A percentile compares a stretch with the other conserved stretches of the same genome.
These are phyloP conservation scores for Tuber borchii DNA, from an alignment of 495 filamentous ascomycete species.

Conservation along the genomic window DNA sequence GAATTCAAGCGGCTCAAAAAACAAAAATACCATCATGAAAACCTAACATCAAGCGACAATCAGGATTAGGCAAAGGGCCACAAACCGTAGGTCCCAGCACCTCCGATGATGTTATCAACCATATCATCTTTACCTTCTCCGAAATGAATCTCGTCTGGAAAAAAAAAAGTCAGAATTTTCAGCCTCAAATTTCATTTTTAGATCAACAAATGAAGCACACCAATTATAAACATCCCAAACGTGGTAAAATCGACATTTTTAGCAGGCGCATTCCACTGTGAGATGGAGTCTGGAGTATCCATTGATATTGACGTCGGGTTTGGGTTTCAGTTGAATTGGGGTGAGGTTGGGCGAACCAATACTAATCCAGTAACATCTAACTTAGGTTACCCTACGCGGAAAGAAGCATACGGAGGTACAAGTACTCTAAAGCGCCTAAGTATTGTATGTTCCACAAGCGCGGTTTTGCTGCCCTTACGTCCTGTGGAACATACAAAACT, in stretches of 20 bases:
- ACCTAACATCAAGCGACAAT: conserved; percentile 17
- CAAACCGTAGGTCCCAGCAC: conserved; percentile 68
- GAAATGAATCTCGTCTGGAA: conserved; percentile 83
- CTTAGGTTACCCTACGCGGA: not conserved
- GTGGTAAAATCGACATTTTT: conserved; percentile 66
- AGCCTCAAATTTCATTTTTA: not conserved
- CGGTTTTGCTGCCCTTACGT: too few species aligned
- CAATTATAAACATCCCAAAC: conserved; percentile 93
- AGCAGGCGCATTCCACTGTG: not conserved
- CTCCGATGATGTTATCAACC: conserved; percentile 68
- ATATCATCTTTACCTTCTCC: conserved; percentile 50
- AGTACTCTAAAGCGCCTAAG: too few species aligned
- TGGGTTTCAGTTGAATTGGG: not conserved
- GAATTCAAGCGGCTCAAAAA: not conserved
- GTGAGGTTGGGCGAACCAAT: not conserved
- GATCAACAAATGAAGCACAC: conserved; percentile 47
- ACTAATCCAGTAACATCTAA: not conserved
- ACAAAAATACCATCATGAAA: not conserved
- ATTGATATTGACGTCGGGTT: not conserved
- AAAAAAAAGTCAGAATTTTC: not conserved
- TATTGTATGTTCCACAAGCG: too few species aligned
- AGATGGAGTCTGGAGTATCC: not conserved
- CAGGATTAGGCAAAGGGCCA: not conserved
- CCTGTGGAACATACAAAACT: too few species aligned
- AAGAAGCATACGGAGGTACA: too few species aligned